Conservation (phyloP, 1,284 basidiomycete genomes). For the Sanguinoderma infundibulare region DNA sequence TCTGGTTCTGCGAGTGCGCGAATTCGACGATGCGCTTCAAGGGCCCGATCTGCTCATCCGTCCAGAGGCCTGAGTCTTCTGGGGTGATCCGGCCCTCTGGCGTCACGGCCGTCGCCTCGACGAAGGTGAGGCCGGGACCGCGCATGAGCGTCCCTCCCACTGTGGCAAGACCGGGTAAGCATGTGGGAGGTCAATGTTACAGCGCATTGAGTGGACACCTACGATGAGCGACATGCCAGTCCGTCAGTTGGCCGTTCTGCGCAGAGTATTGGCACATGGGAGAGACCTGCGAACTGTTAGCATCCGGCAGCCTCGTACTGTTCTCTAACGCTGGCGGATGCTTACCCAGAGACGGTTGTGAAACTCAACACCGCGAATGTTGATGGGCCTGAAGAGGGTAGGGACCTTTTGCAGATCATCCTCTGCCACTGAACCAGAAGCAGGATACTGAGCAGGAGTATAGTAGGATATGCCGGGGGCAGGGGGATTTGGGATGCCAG, state of each 20-base stretch:
- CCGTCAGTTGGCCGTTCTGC: slow-evolving; percentile 66
- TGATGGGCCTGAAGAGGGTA: slow-evolving; percentile 67
- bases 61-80: slow-evolving; percentile 75
- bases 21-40: slow-evolving; percentile 71
- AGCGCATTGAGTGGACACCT: slow-evolving; percentile 30
- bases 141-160: slow-evolving; percentile 47
- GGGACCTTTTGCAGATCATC: slow-evolving; percentile 47
- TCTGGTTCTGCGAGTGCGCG: slow-evolving; percentile 63
- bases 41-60: slow-evolving; percentile 68
- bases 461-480: slow-evolving; percentile 47
- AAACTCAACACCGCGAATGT: slow-evolving; percentile 62
- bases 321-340: not conserved
- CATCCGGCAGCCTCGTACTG: not conserved
- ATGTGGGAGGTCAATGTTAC: no score
- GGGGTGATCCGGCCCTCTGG: slow-evolving; percentile 82
- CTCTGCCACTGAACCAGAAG: slow-evolving; percentile 52
- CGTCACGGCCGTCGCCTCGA: slow-evolving; percentile 74
- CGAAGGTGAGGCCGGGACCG: slow-evolving; percentile 61
- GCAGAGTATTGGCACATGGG: slow-evolving; percentile 80
- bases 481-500: slow-evolving; percentile 24
- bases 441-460: slow-evolving; percentile 55
- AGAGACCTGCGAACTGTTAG: slow-evolving; percentile 40
- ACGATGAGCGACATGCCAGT: slow-evolving; percentile 80
- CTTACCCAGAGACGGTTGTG: slow-evolving; percentile 69
- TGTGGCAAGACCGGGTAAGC: slow-evolving; percentile 10